Evolutionary conservation across 805 yeast genomes (phyloP).

Genomic region (Wickerhamomyces mucosus): DNA sequence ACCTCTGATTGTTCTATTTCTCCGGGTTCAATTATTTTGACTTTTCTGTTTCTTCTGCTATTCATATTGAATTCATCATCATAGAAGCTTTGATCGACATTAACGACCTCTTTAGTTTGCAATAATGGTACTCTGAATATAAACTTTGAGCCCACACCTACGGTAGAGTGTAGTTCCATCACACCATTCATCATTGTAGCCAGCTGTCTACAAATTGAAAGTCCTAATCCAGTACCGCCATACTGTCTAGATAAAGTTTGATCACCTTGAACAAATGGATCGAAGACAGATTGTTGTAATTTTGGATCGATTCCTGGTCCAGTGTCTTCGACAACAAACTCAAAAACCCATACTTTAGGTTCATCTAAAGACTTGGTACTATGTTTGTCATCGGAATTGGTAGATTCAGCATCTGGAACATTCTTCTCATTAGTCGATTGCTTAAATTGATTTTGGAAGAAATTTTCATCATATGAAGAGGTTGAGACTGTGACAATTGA

Average conservation of each 20-base stretch:
- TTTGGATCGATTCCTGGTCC: slow-evolving; percentile 91
- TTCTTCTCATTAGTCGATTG: slow-evolving; percentile 5
- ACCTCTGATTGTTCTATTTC: slow-evolving; percentile 5
- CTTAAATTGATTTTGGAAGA: slow-evolving; percentile 34
- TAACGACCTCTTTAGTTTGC: slow-evolving; percentile 34
- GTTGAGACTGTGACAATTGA: slow-evolving; percentile 19
- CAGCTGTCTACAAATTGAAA: slow-evolving; percentile 81
- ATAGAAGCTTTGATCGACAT: slow-evolving; percentile 31
- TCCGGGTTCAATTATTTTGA: slow-evolving; percentile 24
- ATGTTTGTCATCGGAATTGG: slow-evolving; percentile 10
- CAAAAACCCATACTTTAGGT: slow-evolving; percentile 31
- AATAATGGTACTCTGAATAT: slow-evolving; percentile 69
- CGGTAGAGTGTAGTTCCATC: slow-evolving; percentile 57
- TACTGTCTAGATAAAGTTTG: slow-evolving; percentile 83
- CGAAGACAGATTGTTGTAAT: slow-evolving; percentile 78
- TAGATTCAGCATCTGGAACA: slow-evolving; percentile 5
- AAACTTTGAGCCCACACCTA: slow-evolving; percentile 81
- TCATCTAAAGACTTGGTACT: slow-evolving; percentile 16
- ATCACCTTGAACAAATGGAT: slow-evolving; percentile 96
- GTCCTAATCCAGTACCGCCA: slow-evolving; percentile 95
- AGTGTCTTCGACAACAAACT: slow-evolving; percentile 74
- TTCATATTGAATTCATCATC: slow-evolving; percentile 61
- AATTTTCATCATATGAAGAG: slow-evolving; percentile 32
- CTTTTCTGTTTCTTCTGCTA: slow-evolving; percentile 40
- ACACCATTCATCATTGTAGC: slow-evolving; percentile 90